Percentiles rank a stretch among this genome's conserved stretches.
Evolutionary conservation across 1,284 basidiomycete genomes (phyloP).

Genomic region (Xerocomus nothofagi): DNA sequence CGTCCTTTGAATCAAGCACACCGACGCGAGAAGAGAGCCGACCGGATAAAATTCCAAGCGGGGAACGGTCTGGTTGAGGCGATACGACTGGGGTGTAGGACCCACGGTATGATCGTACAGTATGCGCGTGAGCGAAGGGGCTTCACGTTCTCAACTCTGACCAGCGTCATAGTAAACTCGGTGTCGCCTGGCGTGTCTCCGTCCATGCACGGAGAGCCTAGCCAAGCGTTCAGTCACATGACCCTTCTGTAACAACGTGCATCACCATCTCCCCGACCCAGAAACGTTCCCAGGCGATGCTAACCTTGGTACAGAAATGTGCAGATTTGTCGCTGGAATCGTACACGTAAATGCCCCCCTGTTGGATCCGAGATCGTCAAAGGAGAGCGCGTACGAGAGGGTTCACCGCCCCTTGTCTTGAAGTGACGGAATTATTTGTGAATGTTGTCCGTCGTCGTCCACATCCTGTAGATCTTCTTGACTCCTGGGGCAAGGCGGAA

Average conservation of each 20-base stretch:
- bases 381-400: slow-evolving; percentile 49
- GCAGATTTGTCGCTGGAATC: slow-evolving; percentile 53
- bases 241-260: too few species aligned
- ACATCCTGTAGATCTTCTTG: slow-evolving; percentile 50
- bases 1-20: slow-evolving; percentile 46
- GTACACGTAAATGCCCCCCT: slow-evolving; percentile 58
- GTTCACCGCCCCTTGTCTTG: slow-evolving; percentile 34
- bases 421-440: neutral
- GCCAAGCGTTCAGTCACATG: too few species aligned
- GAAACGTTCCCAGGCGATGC: slow-evolving; percentile 49
- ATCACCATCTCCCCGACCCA: slow-evolving; percentile 60
- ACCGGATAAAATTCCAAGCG: slow-evolving; percentile 38
- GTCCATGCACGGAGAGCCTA: slow-evolving; percentile 36
- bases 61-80: slow-evolving; percentile 44
- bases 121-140: slow-evolving; percentile 17
- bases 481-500: slow-evolving; percentile 44
- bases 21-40: slow-evolving; percentile 13
- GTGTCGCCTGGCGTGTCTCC: slow-evolving; percentile 49
- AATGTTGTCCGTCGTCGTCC: slow-evolving; percentile 15
- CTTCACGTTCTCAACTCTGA: slow-evolving; percentile 27
- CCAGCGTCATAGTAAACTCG: slow-evolving; percentile 43
- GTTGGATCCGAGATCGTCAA: slow-evolving; percentile 45
- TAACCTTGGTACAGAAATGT: slow-evolving; percentile 55
- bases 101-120: slow-evolving; percentile 11
- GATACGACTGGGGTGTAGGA: slow-evolving; percentile 40